A percentile compares a stretch with the other conserved stretches of the same genome.
Evolutionary conservation across 352 stramenopile genomes (phyloP).

Genomic region (Hyphochytrium catenoides): DNA sequence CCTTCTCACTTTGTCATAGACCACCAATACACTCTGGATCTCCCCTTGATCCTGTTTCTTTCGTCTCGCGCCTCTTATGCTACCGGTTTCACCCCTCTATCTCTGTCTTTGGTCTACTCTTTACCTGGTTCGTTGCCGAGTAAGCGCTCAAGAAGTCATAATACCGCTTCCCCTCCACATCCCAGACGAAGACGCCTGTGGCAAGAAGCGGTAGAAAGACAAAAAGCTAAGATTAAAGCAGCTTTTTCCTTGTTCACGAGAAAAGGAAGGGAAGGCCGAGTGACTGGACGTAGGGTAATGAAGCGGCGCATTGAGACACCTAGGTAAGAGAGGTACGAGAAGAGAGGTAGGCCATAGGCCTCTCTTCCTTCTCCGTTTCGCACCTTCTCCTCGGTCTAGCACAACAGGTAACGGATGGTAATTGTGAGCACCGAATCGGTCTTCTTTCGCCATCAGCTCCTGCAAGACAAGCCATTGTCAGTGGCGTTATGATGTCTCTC

Average conservation of each 20-base stretch:
- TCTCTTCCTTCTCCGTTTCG: neutral
- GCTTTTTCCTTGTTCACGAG: constrained; percentile 1
- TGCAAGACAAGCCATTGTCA: no score
- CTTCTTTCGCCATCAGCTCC: constrained; percentile 63
- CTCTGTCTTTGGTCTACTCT: no score
- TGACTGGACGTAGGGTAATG: no score
- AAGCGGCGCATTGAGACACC: no score
- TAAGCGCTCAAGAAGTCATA: constrained; percentile 92
- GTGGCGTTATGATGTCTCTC: no score
- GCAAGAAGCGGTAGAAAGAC: neutral
- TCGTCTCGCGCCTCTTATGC: no score
- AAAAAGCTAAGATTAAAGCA: neutral
- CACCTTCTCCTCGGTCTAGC: constrained; percentile 53
- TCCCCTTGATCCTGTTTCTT: no score
- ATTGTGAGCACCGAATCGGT: constrained; percentile 88
- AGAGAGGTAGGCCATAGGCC: neutral
- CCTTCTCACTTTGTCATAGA: no score
- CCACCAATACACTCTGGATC: no score
- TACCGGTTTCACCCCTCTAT: no score
- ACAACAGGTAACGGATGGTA: constrained; percentile 96
- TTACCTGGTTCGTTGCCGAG: constrained; percentile 57
- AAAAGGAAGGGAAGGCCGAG: no score
- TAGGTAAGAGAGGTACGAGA: no score
- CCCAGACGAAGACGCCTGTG: constrained; percentile 78
- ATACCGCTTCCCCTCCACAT: constrained; percentile 90